Evolutionary conservation across 352 stramenopile genomes (phyloP).

Genomic region (Pythium periplocum): DNA sequence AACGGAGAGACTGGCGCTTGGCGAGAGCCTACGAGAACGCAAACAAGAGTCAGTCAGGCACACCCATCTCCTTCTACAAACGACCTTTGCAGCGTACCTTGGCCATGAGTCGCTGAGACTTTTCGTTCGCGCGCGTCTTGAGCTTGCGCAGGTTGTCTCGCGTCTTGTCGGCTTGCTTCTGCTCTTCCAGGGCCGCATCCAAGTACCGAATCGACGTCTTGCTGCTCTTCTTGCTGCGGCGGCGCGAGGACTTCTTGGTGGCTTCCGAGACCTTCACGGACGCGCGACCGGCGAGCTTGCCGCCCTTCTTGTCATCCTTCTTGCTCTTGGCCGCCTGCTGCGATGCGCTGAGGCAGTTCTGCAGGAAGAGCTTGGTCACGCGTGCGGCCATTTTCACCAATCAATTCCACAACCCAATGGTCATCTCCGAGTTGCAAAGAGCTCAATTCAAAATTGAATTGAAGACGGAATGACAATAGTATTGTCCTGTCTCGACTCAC

Average conservation of each 20-base stretch:
- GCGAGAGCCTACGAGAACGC: conserved; percentile 7
- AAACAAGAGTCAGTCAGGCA: conserved; percentile 1
- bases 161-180: conserved; percentile 45
- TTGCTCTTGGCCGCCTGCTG: conserved; percentile 12
- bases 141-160: conserved; percentile 62
- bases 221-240: conserved; percentile 7
- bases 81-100: conserved; percentile 29
- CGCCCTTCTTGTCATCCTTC: conserved; percentile 2
- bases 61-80: no score
- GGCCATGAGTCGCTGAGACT: conserved; percentile 60
- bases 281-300: conserved; percentile 1
- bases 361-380: conserved; percentile 72
- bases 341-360: conserved; percentile 37
- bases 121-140: conserved; percentile 39
- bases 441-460: conserved; percentile 9
- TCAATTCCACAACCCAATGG: background rate
- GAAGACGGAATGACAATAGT: background rate
- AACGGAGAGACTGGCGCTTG: conserved; percentile 10
- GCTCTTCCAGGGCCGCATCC: conserved; percentile 43
- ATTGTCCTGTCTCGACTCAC: background rate
- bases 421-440: conserved; percentile 3
- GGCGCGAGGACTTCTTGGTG: conserved; percentile 6
- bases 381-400: conserved; percentile 41
- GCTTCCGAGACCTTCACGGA: background rate
- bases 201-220: conserved; percentile 45